phyloP scores from a whole-genome alignment of 108 stramenopile species.

The Phaeodactylum tricornutum region DNA sequence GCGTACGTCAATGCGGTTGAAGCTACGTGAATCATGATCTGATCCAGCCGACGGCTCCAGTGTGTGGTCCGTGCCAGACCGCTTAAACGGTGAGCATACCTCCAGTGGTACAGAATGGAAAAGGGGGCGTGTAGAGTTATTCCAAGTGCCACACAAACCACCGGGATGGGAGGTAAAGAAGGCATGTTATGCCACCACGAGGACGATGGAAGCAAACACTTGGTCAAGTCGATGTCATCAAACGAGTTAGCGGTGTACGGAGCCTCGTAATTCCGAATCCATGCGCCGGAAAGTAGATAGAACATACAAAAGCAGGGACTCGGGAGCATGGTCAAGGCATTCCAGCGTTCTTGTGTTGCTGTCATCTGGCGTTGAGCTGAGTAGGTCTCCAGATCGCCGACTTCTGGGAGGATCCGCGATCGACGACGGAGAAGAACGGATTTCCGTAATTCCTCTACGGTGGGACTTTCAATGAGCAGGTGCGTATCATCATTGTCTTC shows the following conservation, averaged over 20 bases:
- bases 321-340: constrained; percentile 64
- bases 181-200: constrained; percentile 23
- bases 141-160: constrained; percentile 32
- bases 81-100: constrained; percentile 35
- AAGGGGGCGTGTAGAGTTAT: constrained; percentile 53
- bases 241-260: neutral
- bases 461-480: too few relatives aligned
- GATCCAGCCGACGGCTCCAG: constrained; percentile 75
- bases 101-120: constrained; percentile 57
- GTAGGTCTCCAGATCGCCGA: constrained; percentile 25
- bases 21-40: constrained; percentile 64
- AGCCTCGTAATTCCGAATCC: constrained; percentile 19
- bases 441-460: too few relatives aligned
- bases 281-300: constrained; percentile 46
- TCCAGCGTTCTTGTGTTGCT: constrained; percentile 56
- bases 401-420: too few relatives aligned
- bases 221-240: neutral
- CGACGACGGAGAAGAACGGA: too few relatives aligned
- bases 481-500: too few relatives aligned
- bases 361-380: constrained; percentile 61
- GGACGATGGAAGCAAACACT: constrained; percentile 2
- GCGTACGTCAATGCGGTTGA: constrained; percentile 49
- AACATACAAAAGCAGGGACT: constrained; percentile 35
- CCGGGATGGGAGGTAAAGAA: constrained; percentile 51
- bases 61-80: constrained; percentile 43